Percentiles rank a stretch among this genome's conserved stretches.
phyloP scores from a whole-genome alignment of 768 basidiomycete species.

The Auricularia cornea region DNA sequence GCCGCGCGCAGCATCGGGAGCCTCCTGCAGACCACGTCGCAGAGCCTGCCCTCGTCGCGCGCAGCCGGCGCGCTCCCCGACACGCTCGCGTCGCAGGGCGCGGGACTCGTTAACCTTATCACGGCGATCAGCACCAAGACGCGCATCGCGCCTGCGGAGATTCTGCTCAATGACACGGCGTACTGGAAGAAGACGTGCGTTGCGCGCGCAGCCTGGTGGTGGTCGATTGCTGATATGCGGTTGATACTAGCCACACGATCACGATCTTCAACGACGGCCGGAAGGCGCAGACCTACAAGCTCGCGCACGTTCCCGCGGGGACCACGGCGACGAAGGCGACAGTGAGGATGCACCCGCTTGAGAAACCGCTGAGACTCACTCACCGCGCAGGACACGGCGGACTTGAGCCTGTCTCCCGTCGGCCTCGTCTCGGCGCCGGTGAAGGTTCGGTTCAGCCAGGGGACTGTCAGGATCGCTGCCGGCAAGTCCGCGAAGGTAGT shows the following conservation, averaged over 20 bases:
- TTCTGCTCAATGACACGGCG: slow-evolving; percentile 25
- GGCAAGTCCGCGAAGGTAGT: slow-evolving; percentile 33
- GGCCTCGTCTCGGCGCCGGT: background rate
- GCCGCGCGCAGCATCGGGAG: slow-evolving; percentile 1
- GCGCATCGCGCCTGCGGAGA: slow-evolving; percentile 21
- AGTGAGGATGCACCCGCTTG: too few species aligned
- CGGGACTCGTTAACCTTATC: slow-evolving; percentile 5
- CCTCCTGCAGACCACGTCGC: background rate
- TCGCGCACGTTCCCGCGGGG: background rate
- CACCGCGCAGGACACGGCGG: too few species aligned
- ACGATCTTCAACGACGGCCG: background rate
- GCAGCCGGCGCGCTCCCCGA: background rate
- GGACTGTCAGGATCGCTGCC: slow-evolving; percentile 34
- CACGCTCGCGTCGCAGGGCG: background rate
- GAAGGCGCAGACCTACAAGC: slow-evolving; percentile 2
- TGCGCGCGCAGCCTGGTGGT: too few species aligned
- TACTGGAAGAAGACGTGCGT: background rate
- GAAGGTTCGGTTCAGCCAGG: background rate
- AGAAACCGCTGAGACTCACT: too few species aligned
- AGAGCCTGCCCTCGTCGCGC: background rate
- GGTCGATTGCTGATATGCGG: too few species aligned
- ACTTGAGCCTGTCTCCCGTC: too few species aligned
- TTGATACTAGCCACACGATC: background rate
- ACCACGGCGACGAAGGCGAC: background rate
- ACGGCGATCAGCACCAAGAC: slow-evolving; percentile 21